These are phyloP conservation scores for Penstemon newberryi DNA, from an alignment of 257 asterid species.

Conservation along the genomic window DNA sequence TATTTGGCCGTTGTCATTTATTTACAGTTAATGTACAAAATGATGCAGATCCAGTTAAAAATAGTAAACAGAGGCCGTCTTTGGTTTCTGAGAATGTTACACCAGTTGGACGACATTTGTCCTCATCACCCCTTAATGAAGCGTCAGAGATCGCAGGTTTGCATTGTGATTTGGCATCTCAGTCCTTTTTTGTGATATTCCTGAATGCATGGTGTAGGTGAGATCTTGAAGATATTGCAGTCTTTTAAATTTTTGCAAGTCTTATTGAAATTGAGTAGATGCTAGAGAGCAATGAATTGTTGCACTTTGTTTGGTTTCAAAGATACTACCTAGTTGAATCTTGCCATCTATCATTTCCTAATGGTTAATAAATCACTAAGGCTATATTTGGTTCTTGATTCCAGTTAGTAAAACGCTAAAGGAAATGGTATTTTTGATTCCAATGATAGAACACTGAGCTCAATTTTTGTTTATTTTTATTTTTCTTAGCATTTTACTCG, in stretches of 20 bases:
- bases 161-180: slow-evolving; percentile 30
- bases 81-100: slow-evolving; percentile 37
- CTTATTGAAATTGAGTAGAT: slow-evolving; percentile 15
- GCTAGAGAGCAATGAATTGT: slow-evolving; percentile 13
- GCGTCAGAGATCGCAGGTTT: slow-evolving; percentile 44
- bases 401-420: too few species aligned
- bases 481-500: not conserved
- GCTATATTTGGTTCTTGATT: too few species aligned
- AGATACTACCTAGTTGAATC: slow-evolving; percentile 12
- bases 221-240: not conserved
- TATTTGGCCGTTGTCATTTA: slow-evolving; percentile 13
- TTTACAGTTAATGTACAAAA: slow-evolving; percentile 25
- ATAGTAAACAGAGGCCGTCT: slow-evolving; percentile 29
- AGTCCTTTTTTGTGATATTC: slow-evolving; percentile 19
- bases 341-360: slow-evolving; percentile 6
- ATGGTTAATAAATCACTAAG: not conserved
- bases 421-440: too few species aligned
- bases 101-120: slow-evolving; percentile 39
- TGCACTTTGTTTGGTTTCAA: slow-evolving; percentile 22
- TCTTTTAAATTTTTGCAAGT: slow-evolving; percentile 26
- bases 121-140: slow-evolving; percentile 33
- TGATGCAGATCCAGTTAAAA: slow-evolving; percentile 47
- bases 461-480: too few species aligned
- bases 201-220: not conserved
- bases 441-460: too few species aligned